phyloP scores from a whole-genome alignment of 495 filamentous ascomycete genomes.

The Staphylotrichum tortipilum region DNA sequence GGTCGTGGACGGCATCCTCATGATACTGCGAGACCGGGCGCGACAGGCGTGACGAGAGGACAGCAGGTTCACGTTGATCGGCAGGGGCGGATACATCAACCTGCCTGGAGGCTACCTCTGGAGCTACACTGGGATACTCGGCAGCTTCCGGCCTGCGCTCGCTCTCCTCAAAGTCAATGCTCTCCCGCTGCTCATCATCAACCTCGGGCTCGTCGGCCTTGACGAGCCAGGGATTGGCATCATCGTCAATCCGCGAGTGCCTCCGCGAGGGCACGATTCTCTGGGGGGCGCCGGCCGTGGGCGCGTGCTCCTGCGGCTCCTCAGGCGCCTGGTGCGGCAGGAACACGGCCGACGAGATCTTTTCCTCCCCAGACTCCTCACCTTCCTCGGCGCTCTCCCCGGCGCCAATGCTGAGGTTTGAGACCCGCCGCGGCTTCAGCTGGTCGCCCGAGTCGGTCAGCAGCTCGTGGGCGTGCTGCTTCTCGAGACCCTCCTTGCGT shows the following conservation, averaged over 20 bases:
- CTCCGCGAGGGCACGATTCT: constrained; percentile 18
- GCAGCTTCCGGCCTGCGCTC: constrained; percentile 13
- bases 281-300: constrained; percentile 28
- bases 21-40: constrained; percentile 31
- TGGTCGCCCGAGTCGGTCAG: constrained; percentile 5
- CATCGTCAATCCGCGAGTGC: constrained; percentile 25
- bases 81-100: constrained; percentile 32
- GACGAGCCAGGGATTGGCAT: constrained; percentile 43
- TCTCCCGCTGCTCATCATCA: constrained; percentile 27
- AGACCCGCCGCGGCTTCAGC: constrained; percentile 16
- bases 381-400: constrained; percentile 51
- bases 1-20: constrained; percentile 41
- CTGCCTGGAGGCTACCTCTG: constrained; percentile 23
- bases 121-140: constrained; percentile 20
- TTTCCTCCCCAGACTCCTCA: constrained; percentile 82
- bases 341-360: constrained; percentile 91
- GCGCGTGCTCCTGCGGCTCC: constrained; percentile 38
- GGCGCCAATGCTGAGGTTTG: constrained; percentile 24
- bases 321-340: constrained; percentile 72
- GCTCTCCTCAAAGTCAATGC: constrained; percentile 16
- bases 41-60: constrained; percentile 21
- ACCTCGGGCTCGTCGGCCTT: constrained; percentile 41
- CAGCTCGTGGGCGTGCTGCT: constrained; percentile 6
- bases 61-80: constrained; percentile 31
- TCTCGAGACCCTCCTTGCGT: not conserved